Evolutionary conservation across 2,329 filamentous ascomycete species (phyloP).

Genomic region (Penicillium aurantiogriseum): DNA sequence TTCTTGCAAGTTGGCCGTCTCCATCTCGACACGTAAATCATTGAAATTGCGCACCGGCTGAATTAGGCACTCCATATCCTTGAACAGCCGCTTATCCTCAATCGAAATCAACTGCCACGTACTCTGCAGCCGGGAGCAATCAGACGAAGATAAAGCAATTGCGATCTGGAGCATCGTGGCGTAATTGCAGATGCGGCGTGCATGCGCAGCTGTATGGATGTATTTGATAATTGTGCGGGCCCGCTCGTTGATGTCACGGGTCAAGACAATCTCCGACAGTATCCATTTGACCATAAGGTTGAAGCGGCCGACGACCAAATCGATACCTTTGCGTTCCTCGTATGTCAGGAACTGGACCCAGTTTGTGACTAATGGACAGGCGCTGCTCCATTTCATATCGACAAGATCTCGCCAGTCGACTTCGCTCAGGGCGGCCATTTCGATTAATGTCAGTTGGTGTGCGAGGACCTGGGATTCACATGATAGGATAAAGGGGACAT

Average conservation of each 20-base stretch:
- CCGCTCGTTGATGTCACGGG: conserved; percentile 56
- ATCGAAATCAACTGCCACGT: conserved; percentile 60
- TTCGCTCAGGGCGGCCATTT: conserved; percentile 64
- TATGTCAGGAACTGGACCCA: conserved; percentile 63
- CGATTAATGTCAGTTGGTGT: conserved; percentile 63
- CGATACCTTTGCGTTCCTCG: conserved; percentile 57
- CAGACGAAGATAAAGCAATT: conserved; percentile 60
- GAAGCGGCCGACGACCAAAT: conserved; percentile 65
- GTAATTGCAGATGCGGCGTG: conserved; percentile 60
- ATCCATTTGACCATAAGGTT: conserved; percentile 67
- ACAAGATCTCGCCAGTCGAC: conserved; percentile 67
- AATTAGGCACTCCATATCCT: conserved; percentile 59
- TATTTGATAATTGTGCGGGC: conserved; percentile 62
- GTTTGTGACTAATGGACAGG: conserved; percentile 51
- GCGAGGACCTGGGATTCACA: conserved; percentile 61
- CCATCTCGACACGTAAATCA: conserved; percentile 63
- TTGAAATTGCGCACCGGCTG: conserved; percentile 64
- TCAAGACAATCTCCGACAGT: conserved; percentile 62
- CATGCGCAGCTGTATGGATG: conserved; percentile 62
- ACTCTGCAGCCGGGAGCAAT: conserved; percentile 55
- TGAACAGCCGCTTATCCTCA: conserved; percentile 55
- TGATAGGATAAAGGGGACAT: conserved; percentile 63
- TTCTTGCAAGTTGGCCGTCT: conserved; percentile 56
- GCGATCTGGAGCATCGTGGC: conserved; percentile 66
- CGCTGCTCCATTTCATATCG: conserved; percentile 61